Evolutionary conservation across 768 basidiomycete genomes (phyloP), one percentile per base, ranked within the genome.

Genomic region (Boletus tomentosulus): DNA sequence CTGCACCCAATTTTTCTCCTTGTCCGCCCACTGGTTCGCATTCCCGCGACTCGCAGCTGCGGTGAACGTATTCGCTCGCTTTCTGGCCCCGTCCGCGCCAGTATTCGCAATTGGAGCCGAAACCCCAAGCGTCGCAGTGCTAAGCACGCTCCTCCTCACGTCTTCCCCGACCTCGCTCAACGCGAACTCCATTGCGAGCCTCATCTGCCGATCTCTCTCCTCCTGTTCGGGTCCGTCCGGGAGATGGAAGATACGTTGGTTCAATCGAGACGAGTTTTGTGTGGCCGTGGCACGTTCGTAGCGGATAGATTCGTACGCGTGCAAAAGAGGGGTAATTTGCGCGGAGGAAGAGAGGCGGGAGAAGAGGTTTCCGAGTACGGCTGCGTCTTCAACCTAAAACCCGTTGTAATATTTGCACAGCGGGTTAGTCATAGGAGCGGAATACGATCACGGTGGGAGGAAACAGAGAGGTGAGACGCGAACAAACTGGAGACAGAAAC

Each of bases 21-120:
- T 74, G 62, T 85, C 82, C 6, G 81, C 80, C 83, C 83, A 84
- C 56, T 80, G 74, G 56, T 84, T 84, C 52, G 73, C 70, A 57
- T 76, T 81, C 25, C 71, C 71, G 25, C 45, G 56, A 22, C n/a
- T 43, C 6, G 31, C 34, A 7, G 54, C 49, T 1, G 3, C 12
- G 27, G 13, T 12, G 30, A 12, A 9, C 5, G 19, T 22, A 31
- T n/a, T n/a, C 34, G 7, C 37, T 38, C 28, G 16, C 22, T 30
- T 35, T 41, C 27, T 19, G 11, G 31, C 11, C 31, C 11, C 31
- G 3, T 11, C 11, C 31, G 31, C 31, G 2, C 3, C 10, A 13
- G 24, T 24, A 15, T 27, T 12, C 39, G 13, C 5, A 28, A 0
- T 22, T 5, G 24, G 3, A 11, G 27, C 2, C 15, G 11, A 13